Evolutionary conservation across 805 yeast genomes (phyloP).

Genomic region (Lipomyces sp.): DNA sequence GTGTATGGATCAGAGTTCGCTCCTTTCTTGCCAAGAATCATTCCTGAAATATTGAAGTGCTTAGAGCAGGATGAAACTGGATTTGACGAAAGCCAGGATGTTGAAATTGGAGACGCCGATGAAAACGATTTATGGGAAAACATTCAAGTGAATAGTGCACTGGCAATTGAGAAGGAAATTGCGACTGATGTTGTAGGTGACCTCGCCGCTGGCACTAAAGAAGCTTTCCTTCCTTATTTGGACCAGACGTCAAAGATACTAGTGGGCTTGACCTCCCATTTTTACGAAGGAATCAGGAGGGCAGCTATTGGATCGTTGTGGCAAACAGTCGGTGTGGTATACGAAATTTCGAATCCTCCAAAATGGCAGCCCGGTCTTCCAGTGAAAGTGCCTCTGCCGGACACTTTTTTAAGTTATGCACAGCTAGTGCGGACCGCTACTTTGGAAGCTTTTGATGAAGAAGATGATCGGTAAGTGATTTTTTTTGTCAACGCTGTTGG

Average conservation of each 20-base stretch:
- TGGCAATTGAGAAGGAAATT: slow-evolving; percentile 92
- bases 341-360: slow-evolving; percentile 30
- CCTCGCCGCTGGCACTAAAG: slow-evolving; percentile 82
- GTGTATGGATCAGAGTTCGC: slow-evolving; percentile 90
- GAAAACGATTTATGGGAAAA: slow-evolving; percentile 67
- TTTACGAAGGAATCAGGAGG: slow-evolving; percentile 83
- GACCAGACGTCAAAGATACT: slow-evolving; percentile 62
- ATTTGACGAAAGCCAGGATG: slow-evolving; percentile 26
- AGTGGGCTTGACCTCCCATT: slow-evolving; percentile 71
- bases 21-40: slow-evolving; percentile 73
- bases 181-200: slow-evolving; percentile 90
- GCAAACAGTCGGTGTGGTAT: slow-evolving; percentile 74
- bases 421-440: slow-evolving; percentile 66
- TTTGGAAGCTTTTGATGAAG: slow-evolving; percentile 62
- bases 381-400: slow-evolving; percentile 48
- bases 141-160: slow-evolving; percentile 86
- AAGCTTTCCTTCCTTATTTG: slow-evolving; percentile 71
- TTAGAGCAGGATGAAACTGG: slow-evolving; percentile 79
- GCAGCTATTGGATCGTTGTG: slow-evolving; percentile 79
- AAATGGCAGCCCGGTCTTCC: slow-evolving; percentile 38
- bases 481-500: neutral
- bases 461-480: slow-evolving; percentile 68
- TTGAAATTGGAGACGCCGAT: slow-evolving; percentile 39
- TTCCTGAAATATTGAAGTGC: slow-evolving; percentile 81
- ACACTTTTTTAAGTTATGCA: slow-evolving; percentile 55